Evolutionary conservation across 371 early-diverging fungal species (phyloP).

Genomic region (Dentiscutata heterogama): DNA sequence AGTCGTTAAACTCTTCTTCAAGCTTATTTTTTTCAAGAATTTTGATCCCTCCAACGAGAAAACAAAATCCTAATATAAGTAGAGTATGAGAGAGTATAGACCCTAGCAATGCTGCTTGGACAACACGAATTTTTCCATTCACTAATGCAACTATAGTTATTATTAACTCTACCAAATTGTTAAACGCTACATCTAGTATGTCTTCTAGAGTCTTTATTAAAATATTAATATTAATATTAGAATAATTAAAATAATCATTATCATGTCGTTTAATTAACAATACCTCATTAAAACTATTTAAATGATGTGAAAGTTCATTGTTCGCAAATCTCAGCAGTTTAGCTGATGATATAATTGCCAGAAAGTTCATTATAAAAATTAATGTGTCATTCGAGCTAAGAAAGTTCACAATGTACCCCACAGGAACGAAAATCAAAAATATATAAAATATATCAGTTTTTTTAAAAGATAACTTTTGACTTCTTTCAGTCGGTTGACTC

Average conservation of each 20-base stretch:
- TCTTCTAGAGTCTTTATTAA: slow-evolving; percentile 74
- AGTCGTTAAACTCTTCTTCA: slow-evolving; percentile 62
- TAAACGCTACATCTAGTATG: slow-evolving; percentile 85
- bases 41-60: slow-evolving; percentile 77
- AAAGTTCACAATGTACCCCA: slow-evolving; percentile 75
- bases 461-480: no score
- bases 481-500: no score
- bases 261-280: no score
- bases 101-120: slow-evolving; percentile 87
- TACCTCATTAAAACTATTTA: slow-evolving; percentile 58
- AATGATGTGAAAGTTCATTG: slow-evolving; percentile 59
- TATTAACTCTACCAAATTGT: slow-evolving; percentile 88
- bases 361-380: slow-evolving; percentile 84
- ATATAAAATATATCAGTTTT: slow-evolving; percentile 58
- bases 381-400: slow-evolving; percentile 67
- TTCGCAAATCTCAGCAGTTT: slow-evolving; percentile 73
- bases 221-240: background rate
- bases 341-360: slow-evolving; percentile 90
- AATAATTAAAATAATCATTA: no score
- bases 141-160: slow-evolving; percentile 82
- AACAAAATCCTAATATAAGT: slow-evolving; percentile 78
- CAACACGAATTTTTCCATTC: slow-evolving; percentile 78
- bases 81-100: slow-evolving; percentile 87
- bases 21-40: slow-evolving; percentile 75
- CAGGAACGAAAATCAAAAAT: slow-evolving; percentile 76